phyloP scores from a whole-genome alignment of 768 basidiomycete species.

The Auricularia sp. region DNA sequence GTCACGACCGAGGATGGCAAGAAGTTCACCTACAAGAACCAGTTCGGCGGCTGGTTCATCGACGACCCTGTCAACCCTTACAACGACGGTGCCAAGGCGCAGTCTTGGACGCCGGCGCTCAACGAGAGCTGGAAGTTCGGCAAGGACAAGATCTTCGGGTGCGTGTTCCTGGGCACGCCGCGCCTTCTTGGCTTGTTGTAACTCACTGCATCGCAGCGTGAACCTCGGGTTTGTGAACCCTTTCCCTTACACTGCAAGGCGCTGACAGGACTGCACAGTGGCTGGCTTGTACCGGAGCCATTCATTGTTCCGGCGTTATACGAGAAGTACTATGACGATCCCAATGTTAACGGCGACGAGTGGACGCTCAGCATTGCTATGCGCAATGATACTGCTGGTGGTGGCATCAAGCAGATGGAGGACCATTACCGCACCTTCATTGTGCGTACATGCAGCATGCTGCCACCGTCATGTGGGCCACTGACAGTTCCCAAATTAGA shows the following conservation, averaged over 20 bases:
- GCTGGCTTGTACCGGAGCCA: conserved; percentile 88
- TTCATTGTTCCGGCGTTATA: conserved; percentile 59
- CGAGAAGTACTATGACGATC: conserved; percentile 45
- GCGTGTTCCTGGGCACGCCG: neutral
- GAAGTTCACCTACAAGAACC: conserved; percentile 71
- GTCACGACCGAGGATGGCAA: conserved; percentile 75
- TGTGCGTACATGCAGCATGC: conserved; percentile 30
- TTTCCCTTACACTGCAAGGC: neutral
- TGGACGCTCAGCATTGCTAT: conserved; percentile 70
- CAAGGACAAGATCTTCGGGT: conserved; percentile 53
- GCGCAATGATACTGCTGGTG: conserved; percentile 56
- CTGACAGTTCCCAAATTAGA: conserved; percentile 34
- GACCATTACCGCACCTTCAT: conserved; percentile 93
- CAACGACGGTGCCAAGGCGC: conserved; percentile 68
- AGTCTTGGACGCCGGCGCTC: conserved; percentile 75
- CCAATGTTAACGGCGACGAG: conserved; percentile 56
- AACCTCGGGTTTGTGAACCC: conserved; percentile 48
- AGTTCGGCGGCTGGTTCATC: conserved; percentile 84
- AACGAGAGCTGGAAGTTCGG: conserved; percentile 80
- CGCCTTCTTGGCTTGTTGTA: neutral
- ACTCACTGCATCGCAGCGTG: conserved; percentile 34
- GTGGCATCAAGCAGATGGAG: conserved; percentile 61
- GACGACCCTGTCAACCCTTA: conserved; percentile 76
- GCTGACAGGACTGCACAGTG: conserved; percentile 24
- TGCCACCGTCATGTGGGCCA: neutral